Evolutionary conservation across 768 basidiomycete genomes (phyloP).

Genomic region (Podaxis pistillaris): DNA sequence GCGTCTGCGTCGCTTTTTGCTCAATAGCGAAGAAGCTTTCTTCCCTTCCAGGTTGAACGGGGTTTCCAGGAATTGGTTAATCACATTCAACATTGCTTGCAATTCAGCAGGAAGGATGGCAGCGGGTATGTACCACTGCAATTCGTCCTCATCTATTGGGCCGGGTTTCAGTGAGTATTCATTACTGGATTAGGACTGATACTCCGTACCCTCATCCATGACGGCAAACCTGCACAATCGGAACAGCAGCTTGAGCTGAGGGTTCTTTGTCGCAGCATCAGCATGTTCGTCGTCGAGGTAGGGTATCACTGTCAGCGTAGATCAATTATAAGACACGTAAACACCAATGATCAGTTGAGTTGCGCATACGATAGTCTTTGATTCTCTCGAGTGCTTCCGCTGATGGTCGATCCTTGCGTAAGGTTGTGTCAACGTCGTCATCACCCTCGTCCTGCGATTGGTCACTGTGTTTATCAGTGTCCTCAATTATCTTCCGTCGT

Average conservation of each 20-base stretch:
- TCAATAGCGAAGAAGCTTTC: conserved; percentile 68
- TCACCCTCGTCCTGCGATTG: conserved; percentile 35
- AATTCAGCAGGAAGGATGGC: conserved; percentile 66
- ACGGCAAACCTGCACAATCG: conserved; percentile 73
- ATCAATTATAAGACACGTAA: conserved; percentile 1
- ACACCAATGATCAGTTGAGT: background rate
- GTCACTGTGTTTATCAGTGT: conserved; percentile 46
- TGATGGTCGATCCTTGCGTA: conserved; percentile 49
- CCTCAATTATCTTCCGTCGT: conserved; percentile 59
- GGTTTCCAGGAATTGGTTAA: conserved; percentile 77
- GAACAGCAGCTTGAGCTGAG: conserved; percentile 82
- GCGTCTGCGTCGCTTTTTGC: conserved; percentile 59
- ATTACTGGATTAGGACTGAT: conserved; percentile 6
- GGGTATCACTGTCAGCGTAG: conserved; percentile 57
- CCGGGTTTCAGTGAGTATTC: conserved; percentile 13
- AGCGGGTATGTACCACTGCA: conserved; percentile 85
- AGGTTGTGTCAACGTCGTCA: conserved; percentile 26
- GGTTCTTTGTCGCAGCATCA: conserved; percentile 73
- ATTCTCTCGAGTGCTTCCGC: conserved; percentile 67
- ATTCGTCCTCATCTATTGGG: conserved; percentile 58
- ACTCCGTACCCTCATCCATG: conserved; percentile 57
- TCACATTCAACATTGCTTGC: conserved; percentile 65
- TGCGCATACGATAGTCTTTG: conserved; percentile 67
- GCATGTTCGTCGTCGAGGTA: conserved; percentile 74
- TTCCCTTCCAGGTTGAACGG: conserved; percentile 83